Base-by-base conservation (phyloP, 306 rosid genomes). In the Coriaria nepalensis region DNA sequence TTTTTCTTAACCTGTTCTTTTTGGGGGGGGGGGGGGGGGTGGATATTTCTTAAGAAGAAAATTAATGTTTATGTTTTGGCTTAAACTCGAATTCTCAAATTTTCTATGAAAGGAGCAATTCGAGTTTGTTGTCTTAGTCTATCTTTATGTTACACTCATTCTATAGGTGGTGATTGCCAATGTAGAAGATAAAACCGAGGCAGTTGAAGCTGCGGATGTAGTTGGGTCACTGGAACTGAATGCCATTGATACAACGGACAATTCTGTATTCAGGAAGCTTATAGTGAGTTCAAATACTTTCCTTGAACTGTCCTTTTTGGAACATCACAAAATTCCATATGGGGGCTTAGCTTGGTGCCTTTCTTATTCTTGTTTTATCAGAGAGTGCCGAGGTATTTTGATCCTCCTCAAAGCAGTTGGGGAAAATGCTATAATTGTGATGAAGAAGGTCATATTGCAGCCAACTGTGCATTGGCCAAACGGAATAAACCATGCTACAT, bases 301-400 rank as follows among this genome's bases (percentile, higher is more conserved):
- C 29, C 29, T 20, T 20, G 29, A 20, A 70, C 56, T 68, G 56
- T 20, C 55, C 46, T 37, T 37, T 59, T 68, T 57, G 77, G 64
- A 63, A 59, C 29, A 20, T 20, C 49, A 49, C 72, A 59, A 10
- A 49, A 66, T 61, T 40, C 45, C 48, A 12, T 50, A 40, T 38
- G 69, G 61, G 65, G 63, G 70, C 78, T 66, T 75, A 71, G 69
- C 51, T 63, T 72, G 66, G 66, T 73, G 37, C 60, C 47, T 70
- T 49, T 73, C 47, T 55, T 68, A 56, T 70, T 63, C 70, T 37
- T 59, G 45, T 73, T 74, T 57, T 74, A 56, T 56, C 87, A 90
- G 94, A 82, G 96, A 43, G 94, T 94, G 60, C 96, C 96, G 7
- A 85, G 98, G 71, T 92, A 92, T 63, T 92, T 92, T 66, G 98